Base-by-base conservation (phyloP, 2,329 filamentous ascomycete genomes). In the Herpotrichia juniperi region DNA sequence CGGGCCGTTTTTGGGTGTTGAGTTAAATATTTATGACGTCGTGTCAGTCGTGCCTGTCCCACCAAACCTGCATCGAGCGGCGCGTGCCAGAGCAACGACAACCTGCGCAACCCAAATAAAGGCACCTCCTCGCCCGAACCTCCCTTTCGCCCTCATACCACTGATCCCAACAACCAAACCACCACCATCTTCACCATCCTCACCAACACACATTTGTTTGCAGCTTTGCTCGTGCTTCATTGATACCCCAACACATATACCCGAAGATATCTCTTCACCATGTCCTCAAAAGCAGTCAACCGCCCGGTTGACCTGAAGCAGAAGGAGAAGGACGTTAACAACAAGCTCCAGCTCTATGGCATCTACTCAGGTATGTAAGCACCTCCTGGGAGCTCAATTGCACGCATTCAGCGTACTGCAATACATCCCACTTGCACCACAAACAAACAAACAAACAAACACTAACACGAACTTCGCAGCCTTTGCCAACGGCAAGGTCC, bases 301-400 rank as follows among this genome's bases (percentile, higher is more conserved):
- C 84, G 82, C 64, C 90, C 91, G 26, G 87, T 85, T 57, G 83
- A 94, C 74, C 67, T 82, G 55, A 87, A 89, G 79, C 75, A 84
- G 74, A 93, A 93, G 83, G 91, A 96, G 79, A 83, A 78, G 69
- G 85, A 96, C 73, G 88, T 97, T 35, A 53, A 53, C 77, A 86
- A 87, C 73, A 99, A 99, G 81, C 87, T 99, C 46, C 93, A 97
- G 77, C 78, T 97, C 31, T 99, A 96, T 69, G 94, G 93, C 68
- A 97, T 97, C 75, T 84, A 87, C 76, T 79, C 82, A 62, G 84
- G 84, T 87, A 74, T 55, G 79, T 58, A 16, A n/a, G 21, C 12
- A 11, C 21, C 26, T 46, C n/a, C n/a, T n/a, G n/a, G n/a, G n/a
- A n/a, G n/a, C n/a, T n/a, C n/a, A n/a, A n/a, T n/a, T n/a, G n/a